phyloP scores from a whole-genome alignment of 1,139 yeast species.

The Ogataea hybrid region DNA sequence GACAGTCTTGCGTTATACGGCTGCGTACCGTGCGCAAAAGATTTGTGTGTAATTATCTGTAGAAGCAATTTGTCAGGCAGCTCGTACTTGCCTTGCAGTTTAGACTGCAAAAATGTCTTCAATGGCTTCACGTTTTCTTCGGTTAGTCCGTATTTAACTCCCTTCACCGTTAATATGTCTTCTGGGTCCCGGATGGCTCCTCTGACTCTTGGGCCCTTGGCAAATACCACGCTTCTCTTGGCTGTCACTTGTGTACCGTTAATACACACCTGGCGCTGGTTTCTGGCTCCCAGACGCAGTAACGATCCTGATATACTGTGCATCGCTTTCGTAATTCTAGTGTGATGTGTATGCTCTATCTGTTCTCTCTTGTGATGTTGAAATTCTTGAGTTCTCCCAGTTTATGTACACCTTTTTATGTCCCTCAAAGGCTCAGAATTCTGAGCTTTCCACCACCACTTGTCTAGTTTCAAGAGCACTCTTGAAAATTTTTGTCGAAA shows the following conservation, averaged over 20 bases:
- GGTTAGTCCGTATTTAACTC: conserved; percentile 56
- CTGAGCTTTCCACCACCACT: conserved; percentile 6
- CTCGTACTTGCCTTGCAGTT: conserved; percentile 35
- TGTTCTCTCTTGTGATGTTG: no score
- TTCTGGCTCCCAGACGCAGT: not conserved
- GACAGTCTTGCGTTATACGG: conserved; percentile 87
- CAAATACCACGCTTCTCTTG: conserved; percentile 36
- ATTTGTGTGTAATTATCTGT: conserved; percentile 87
- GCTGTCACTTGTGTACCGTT: conserved; percentile 5
- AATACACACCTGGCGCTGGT: not conserved
- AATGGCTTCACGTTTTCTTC: conserved; percentile 48
- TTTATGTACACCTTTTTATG: not conserved
- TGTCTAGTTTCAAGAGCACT: not conserved
- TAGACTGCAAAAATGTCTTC: conserved; percentile 41
- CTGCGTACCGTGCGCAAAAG: conserved; percentile 85
- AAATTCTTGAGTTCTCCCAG: not conserved
- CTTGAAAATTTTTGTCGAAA: conserved; percentile 19
- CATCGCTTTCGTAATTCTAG: not conserved
- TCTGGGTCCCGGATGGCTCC: conserved; percentile 80
- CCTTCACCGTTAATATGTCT: conserved; percentile 58
- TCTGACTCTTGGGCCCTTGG: conserved; percentile 58
- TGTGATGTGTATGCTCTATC: not conserved
- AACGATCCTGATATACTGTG: conserved; percentile 8
- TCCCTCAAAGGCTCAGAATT: conserved; percentile 7
- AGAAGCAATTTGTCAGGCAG: conserved; percentile 57